Percentiles rank a stretch among this genome's conserved stretches.
phyloP scores from a whole-genome alignment of 805 yeast species.

The Yarrowia osloensis region DNA sequence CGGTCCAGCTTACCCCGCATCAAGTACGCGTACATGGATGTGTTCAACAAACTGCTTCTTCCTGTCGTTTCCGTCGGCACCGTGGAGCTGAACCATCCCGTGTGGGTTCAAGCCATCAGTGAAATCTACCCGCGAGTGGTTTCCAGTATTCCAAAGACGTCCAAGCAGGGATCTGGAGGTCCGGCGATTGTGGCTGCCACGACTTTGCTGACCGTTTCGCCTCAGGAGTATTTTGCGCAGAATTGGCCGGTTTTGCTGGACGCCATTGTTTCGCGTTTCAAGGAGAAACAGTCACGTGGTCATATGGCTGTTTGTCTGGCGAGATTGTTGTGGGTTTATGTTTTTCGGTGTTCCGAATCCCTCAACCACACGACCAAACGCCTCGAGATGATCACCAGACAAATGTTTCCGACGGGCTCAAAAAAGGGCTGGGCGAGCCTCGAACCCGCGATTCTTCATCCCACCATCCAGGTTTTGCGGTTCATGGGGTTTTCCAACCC shows the following conservation, averaged over 20 bases:
- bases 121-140: slow-evolving; percentile 58
- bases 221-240: slow-evolving; percentile 68
- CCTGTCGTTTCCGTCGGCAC: slow-evolving; percentile 85
- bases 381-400: slow-evolving; percentile 62
- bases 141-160: slow-evolving; percentile 52
- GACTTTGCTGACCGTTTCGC: slow-evolving; percentile 76
- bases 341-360: slow-evolving; percentile 84
- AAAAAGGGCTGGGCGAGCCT: slow-evolving; percentile 65
- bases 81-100: slow-evolving; percentile 94
- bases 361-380: slow-evolving; percentile 82
- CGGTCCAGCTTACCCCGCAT: slow-evolving; percentile 65
- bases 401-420: slow-evolving; percentile 48
- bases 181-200: slow-evolving; percentile 51
- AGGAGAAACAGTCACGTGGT: slow-evolving; percentile 54
- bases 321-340: slow-evolving; percentile 84
- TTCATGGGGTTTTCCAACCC: slow-evolving; percentile 77
- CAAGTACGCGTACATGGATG: slow-evolving; percentile 80
- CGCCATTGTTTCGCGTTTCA: slow-evolving; percentile 57
- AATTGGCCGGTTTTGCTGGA: slow-evolving; percentile 76
- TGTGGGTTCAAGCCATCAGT: slow-evolving; percentile 83
- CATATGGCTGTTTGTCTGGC: slow-evolving; percentile 65
- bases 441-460: slow-evolving; percentile 61
- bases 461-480: slow-evolving; percentile 72
- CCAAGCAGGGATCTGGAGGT: slow-evolving; percentile 21
- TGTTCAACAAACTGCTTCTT: slow-evolving; percentile 67